Base-by-base conservation (phyloP, 352 stramenopile genomes). In the Pythium diclinum region DNA sequence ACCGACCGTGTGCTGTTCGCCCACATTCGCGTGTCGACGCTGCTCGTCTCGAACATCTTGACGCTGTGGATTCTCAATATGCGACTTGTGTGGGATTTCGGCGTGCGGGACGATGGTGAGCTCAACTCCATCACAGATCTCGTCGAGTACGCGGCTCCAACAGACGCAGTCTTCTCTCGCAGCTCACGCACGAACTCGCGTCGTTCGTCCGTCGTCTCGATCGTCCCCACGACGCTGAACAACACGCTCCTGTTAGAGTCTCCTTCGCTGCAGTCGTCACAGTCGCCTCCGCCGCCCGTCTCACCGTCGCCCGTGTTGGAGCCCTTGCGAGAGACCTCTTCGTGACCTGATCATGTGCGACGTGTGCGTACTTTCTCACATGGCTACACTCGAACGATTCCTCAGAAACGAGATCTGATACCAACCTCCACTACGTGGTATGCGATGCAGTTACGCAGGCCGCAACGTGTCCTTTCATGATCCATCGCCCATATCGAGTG, bases 81-180 rank as follows among this genome's bases (percentile, higher is more conserved):
- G 28, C 71, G 71, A 0, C 64, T 79, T 10, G 42, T 79, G 36
- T 77, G 63, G 59, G 67, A 75, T 28, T 9, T 81, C 10, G 74
- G 72, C 11, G 53, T 78, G 36, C 52, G 60, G 1, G 57, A 57
- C 19, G 69, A 79, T 28, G 36, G 34, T 11, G 64, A 75, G 34
- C 65, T 79, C 13, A 46, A 76, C 23, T 74, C 75, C 30, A 44
- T 81, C 2, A 59, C 58, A 25, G 72, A 75, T 21, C 23, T 51
- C 8, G 60, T 67, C 52, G 56, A 76, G 40, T 81, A 77, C n/a
- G 14, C 32, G 4, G 48, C 64, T 30, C 61, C 66, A 3, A 32
- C 6, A 1, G 59, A 61, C 19, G 21, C 30, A 2, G 5, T 63
- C 1, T 34, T 59, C 30, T 19, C 53, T 4, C 52, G 28, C 28